Base-by-base conservation (phyloP, 805 yeast genomes). In the Candida bentonensis region DNA sequence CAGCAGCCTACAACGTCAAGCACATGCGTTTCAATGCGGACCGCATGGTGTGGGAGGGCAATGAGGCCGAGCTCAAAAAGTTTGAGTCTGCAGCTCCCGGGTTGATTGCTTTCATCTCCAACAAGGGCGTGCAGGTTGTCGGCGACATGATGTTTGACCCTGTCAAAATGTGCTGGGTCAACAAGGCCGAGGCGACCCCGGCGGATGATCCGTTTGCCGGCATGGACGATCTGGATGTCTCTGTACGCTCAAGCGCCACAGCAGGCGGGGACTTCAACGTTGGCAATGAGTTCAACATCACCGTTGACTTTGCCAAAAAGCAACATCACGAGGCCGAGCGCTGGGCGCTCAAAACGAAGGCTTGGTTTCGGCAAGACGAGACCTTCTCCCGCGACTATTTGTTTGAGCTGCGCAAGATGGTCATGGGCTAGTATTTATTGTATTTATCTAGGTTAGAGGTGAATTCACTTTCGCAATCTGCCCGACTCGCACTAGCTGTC, bases 81-180 rank as follows among this genome's bases (percentile, higher is more conserved):
- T 79, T 79, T 55, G 80, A 78, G 33, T 40, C 49, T 2, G 41
- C 56, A 28, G 48, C 53, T 21, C 61, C 65, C 3, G 66, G 61
- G 11, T 56, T 63, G 15, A 57, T 61, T 34, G 62, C 67, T 2
- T 52, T 59, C 40, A 61, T 55, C 13, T 51, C 66, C 13, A 53
- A 56, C 33, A 57, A 57, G 15, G 65, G 67, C n/a, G 52, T 59
- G n/a, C 74, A 71, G 44, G 56, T 65, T 17, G 68, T 70, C 4
- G 73, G 73, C 2, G 68, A 72, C 49, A 79, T 79, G 85, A 63
- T 68, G 22, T 79, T 74, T 55, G 83, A 78, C 54, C 67, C 73
- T 7, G 72, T 69, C 23, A 69, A 70, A 30, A 56, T 76, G 56
- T 56, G 74, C 47, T 79, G 85, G 85, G 66, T 76, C n/a, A 74